Evolutionary conservation across 2,329 filamentous ascomycete species (phyloP).

Genomic region (Stemphylium beticola): DNA sequence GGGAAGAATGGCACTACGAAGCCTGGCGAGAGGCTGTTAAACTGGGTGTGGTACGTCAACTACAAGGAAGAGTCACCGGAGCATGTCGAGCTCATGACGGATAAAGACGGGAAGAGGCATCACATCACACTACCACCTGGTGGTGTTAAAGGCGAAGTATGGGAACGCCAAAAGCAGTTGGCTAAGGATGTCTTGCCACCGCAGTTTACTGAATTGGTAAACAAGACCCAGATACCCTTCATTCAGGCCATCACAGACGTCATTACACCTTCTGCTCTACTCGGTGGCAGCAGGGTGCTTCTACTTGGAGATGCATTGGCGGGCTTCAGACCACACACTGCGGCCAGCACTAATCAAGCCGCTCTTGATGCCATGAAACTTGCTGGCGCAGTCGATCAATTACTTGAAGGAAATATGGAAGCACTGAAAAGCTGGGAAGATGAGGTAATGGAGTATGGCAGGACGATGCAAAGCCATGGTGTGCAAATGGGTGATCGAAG

Average conservation of each 20-base stretch:
- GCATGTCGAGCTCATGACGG: conserved; percentile 52
- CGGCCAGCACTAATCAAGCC: conserved; percentile 54
- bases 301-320: conserved; percentile 56
- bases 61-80: conserved; percentile 44
- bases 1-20: conserved; percentile 46
- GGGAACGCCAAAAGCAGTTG: conserved; percentile 42
- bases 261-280: conserved; percentile 41
- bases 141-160: conserved; percentile 45
- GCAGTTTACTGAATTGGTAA: conserved; percentile 50
- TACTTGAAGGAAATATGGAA: conserved; percentile 42
- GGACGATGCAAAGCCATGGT: conserved; percentile 17
- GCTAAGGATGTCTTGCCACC: conserved; percentile 42
- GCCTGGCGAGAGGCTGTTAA: conserved; percentile 50
- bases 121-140: conserved; percentile 52
- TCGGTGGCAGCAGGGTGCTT: conserved; percentile 50
- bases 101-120: conserved; percentile 48
- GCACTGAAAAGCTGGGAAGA: conserved; percentile 42
- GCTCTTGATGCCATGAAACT: conserved; percentile 51
- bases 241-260: conserved; percentile 55
- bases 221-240: conserved; percentile 50
- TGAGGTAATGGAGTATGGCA: conserved; percentile 21
- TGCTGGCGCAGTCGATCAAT: conserved; percentile 28
- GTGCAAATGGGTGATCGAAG: conserved; percentile 21
- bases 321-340: conserved; percentile 54
- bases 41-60: conserved; percentile 57